Conservation (phyloP, 208 protist species). For the Herpetomonas muscarum region DNA sequence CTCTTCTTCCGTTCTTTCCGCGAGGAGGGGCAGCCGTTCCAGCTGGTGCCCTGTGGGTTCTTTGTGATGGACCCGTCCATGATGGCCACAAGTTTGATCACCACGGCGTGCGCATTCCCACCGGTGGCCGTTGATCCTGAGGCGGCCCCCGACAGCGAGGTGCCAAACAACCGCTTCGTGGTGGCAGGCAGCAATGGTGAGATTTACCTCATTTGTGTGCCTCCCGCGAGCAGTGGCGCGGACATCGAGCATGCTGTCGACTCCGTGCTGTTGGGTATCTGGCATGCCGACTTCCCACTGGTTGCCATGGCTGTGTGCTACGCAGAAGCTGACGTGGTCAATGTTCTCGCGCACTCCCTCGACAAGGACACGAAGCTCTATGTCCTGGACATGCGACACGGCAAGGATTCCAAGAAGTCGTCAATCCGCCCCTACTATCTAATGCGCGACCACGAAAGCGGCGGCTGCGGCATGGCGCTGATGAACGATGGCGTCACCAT, state of each 20-base stretch:
- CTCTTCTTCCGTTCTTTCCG: not conserved
- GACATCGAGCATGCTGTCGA: constrained; percentile 20
- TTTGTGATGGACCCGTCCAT: not conserved
- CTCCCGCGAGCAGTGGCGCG: not conserved
- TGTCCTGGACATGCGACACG: constrained; percentile 54
- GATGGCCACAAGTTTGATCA: not conserved
- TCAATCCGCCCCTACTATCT: constrained; percentile 67
- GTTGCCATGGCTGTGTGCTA: constrained; percentile 45
- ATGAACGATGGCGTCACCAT: constrained; percentile 26
- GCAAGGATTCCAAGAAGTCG: constrained; percentile 42
- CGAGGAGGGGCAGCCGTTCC: not conserved
- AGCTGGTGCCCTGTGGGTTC: not conserved
- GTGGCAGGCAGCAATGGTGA: not conserved
- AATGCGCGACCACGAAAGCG: constrained; percentile 70
- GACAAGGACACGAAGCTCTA: constrained; percentile 88
- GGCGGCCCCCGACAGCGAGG: not conserved
- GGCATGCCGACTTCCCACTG: constrained; percentile 80
- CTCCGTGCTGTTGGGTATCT: constrained; percentile 43
- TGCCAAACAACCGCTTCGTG: not conserved
- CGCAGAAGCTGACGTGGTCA: constrained; percentile 36
- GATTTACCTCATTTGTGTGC: not conserved
- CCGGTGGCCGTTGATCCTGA: not conserved
- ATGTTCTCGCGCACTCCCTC: constrained; percentile 68
- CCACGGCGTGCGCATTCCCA: not conserved
- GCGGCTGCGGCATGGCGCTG: constrained; percentile 41